phyloP scores from a whole-genome alignment of 2,329 filamentous ascomycete species.

The Penicillium frequentans region DNA sequence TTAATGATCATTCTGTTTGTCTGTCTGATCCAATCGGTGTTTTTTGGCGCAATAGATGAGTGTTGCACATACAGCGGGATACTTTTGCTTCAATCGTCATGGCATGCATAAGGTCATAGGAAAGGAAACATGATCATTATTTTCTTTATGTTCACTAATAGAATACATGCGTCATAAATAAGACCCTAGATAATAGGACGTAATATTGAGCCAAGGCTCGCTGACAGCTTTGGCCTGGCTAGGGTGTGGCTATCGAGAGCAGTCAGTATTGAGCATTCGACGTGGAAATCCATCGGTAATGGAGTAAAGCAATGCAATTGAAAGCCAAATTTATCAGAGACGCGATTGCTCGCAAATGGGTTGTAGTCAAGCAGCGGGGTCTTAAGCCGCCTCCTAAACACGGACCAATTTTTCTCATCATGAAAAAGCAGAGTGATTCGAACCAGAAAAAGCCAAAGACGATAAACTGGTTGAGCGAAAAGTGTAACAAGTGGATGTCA shows the following conservation, averaged over 20 bases:
- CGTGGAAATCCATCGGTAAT: neutral
- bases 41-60: constrained; percentile 10
- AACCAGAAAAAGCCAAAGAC: neutral
- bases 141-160: constrained; percentile 17
- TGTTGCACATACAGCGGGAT: constrained; percentile 15
- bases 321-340: constrained; percentile 59
- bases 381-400: constrained; percentile 95
- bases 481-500: constrained; percentile 8
- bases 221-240: constrained; percentile 92
- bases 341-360: constrained; percentile 72
- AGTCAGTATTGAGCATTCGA: constrained; percentile 14
- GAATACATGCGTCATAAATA: constrained; percentile 9
- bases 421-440: constrained; percentile 31
- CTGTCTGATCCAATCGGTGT: constrained; percentile 6
- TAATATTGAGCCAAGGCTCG: neutral
- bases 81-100: constrained; percentile 1
- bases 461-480: constrained; percentile 19
- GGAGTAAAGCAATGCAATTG: neutral
- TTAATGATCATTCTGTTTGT: constrained; percentile 1
- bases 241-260: constrained; percentile 57
- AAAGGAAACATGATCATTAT: constrained; percentile 16
- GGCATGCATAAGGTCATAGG: constrained; percentile 11
- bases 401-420: constrained; percentile 93
- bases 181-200: neutral
- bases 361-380: constrained; percentile 79